Base-by-base conservation (phyloP, 495 filamentous ascomycete genomes). In the Talaromyces proteolyticus region DNA sequence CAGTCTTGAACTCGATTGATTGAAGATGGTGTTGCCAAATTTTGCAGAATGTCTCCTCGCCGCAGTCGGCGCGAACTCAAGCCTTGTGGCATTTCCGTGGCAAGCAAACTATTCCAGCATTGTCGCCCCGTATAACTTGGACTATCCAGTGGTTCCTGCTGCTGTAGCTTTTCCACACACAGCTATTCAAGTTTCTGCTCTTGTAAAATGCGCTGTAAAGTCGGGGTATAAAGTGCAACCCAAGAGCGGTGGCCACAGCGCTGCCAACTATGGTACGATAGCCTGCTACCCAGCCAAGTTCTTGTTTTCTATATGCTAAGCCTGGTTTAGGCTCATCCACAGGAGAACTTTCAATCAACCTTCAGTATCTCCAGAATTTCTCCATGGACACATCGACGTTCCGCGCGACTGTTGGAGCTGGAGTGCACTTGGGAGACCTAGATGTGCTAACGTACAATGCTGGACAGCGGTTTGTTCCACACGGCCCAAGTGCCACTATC, bases 211-310 rank as follows among this genome's bases (percentile, higher is more conserved):
- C 53, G 85, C 84, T 0, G 65, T 60, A 0, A 55, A 62, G 3
- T 64, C 73, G 47, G 67, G 63, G 29, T 63, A 80, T 54, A 82
- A 84, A 54, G 84, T 90, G 18, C 85, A 88, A 53, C 71, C 86
- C 8, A 80, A 75, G 55, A 80, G 79, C 36, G 88, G 88, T 12
- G 88, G 88, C 1, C 88, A 91, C 58, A 87, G 82, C 12, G 89
- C 85, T 65, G 81, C 72, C 2, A 82, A 79, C 4, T 77, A 77
- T 55, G 65, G 64, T 63, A 59, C 40, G 48, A 49, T 76, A 51
- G 73, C 75, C 12, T 66, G 84, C 50, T 55, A 71, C 14, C 46
- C 41, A 2, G 49, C 8, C 7, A 22, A 1, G 11, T 21, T 16
- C n/a, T n/a, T n/a, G n/a, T n/a, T n/a, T n/a, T n/a, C n/a, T n/a